These are phyloP conservation scores for Penicillium argentinense DNA, from an alignment of 495 filamentous ascomycete genomes.

Conservation along the genomic window DNA sequence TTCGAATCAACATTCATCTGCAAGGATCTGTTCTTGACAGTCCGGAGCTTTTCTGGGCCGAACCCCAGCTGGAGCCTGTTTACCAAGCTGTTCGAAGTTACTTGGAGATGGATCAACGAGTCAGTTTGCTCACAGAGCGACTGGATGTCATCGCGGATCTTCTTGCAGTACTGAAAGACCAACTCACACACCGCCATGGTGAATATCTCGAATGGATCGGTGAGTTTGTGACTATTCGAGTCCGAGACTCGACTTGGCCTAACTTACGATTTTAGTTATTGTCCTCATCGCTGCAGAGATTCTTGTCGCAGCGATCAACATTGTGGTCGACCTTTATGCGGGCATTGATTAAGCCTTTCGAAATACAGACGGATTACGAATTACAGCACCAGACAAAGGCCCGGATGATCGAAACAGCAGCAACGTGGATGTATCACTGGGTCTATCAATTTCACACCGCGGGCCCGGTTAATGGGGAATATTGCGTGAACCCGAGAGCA, in stretches of 20 bases:
- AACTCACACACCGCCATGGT: slow-evolving; percentile 93
- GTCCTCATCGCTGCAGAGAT: slow-evolving; percentile 96
- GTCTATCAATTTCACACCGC: too few relatives aligned
- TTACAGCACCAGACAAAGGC: background rate
- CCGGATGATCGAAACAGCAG: too few relatives aligned
- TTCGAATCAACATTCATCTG: slow-evolving; percentile 95
- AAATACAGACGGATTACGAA: background rate
- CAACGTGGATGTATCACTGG: too few relatives aligned
- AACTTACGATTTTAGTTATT: slow-evolving; percentile 60
- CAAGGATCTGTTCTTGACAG: slow-evolving; percentile 97
- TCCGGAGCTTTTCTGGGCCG: slow-evolving; percentile 97
- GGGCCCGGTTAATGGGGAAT: too few relatives aligned
- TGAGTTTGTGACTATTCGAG: slow-evolving; percentile 41
- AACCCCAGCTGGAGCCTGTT: slow-evolving; percentile 92
- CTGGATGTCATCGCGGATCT: slow-evolving; percentile 93
- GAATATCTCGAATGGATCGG: slow-evolving; percentile 96
- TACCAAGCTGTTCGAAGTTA: slow-evolving; percentile 94
- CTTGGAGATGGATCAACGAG: slow-evolving; percentile 95
- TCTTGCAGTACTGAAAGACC: slow-evolving; percentile 91
- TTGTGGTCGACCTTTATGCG: slow-evolving; percentile 91
- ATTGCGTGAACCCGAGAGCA: background rate
- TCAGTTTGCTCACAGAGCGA: slow-evolving; percentile 84
- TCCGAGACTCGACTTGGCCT: too few relatives aligned
- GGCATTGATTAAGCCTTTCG: slow-evolving; percentile 61
- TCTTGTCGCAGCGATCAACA: slow-evolving; percentile 90